Percentiles rank a stretch among this genome's conserved stretches.
Conservation (phyloP, 176 grass and related monocot genomes). For the Juncus inflexus region DNA sequence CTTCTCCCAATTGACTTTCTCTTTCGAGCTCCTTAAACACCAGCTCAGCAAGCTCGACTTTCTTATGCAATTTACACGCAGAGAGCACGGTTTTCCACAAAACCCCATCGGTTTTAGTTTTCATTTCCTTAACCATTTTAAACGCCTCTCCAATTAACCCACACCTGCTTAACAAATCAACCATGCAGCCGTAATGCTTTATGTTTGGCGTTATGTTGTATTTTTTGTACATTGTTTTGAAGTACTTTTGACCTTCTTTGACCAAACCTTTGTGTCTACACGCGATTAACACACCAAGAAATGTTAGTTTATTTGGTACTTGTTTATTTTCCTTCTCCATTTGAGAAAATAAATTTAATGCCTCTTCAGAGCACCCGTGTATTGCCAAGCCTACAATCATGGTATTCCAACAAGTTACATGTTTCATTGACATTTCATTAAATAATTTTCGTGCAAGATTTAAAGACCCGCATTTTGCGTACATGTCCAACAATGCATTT, state of each 20-base stretch:
- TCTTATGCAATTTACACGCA: conserved; percentile 48
- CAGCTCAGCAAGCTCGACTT: conserved; percentile 34
- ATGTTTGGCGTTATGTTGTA: conserved; percentile 49
- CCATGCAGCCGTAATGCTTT: conserved; percentile 78
- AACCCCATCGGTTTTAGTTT: conserved; percentile 31
- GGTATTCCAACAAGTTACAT: conserved; percentile 48
- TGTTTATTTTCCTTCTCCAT: conserved; percentile 38
- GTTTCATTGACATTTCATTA: conserved; percentile 42
- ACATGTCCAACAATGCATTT: conserved; percentile 68
- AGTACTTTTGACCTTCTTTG: conserved; percentile 44
- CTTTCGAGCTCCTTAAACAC: conserved; percentile 35
- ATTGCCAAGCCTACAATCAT: conserved; percentile 68
- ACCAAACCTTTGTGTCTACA: conserved; percentile 63
- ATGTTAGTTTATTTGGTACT: conserved; percentile 45
- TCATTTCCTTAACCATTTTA: conserved; percentile 48
- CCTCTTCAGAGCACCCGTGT: conserved; percentile 46
- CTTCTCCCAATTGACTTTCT: conserved; percentile 31
- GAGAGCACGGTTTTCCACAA: conserved; percentile 70
- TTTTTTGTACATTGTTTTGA: conserved; percentile 41
- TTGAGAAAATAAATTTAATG: conserved; percentile 43
- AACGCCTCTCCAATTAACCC: conserved; percentile 60
- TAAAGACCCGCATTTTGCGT: conserved; percentile 59
- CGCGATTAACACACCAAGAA: conserved; percentile 55
- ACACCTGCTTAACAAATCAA: conserved; percentile 56
- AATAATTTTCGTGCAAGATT: conserved; percentile 45